phyloP scores from a whole-genome alignment of 495 filamentous ascomycete genomes.

The Hypoxylon trugodes region DNA sequence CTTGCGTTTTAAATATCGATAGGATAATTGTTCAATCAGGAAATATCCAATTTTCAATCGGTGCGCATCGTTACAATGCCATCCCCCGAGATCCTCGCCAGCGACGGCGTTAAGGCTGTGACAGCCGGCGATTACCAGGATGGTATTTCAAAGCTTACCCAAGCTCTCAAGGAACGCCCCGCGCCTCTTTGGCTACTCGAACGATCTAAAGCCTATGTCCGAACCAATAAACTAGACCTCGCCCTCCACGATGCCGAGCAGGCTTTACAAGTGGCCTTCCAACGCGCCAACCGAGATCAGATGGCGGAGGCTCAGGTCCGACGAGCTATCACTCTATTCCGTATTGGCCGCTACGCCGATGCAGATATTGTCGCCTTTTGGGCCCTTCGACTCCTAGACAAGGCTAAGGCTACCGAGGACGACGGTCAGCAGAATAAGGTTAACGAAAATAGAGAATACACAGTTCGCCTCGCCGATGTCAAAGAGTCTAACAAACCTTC shows the following conservation, averaged over 20 bases:
- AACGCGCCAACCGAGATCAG: slow-evolving; percentile 80
- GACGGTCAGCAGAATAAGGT: slow-evolving; percentile 52
- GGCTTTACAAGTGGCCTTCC: slow-evolving; percentile 71
- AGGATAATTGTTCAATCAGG: no score
- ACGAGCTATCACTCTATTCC: slow-evolving; percentile 76
- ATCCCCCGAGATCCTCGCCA: slow-evolving; percentile 43
- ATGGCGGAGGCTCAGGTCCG: slow-evolving; percentile 85
- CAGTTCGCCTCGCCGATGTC: slow-evolving; percentile 40
- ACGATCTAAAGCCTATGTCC: slow-evolving; percentile 83
- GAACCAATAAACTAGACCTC: slow-evolving; percentile 57
- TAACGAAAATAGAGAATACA: slow-evolving; percentile 52
- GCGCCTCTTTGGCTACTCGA: slow-evolving; percentile 87
- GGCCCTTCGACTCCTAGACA: slow-evolving; percentile 65
- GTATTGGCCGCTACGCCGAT: slow-evolving; percentile 77
- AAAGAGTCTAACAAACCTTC: slow-evolving; percentile 39
- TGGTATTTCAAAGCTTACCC: slow-evolving; percentile 78
- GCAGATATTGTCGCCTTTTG: slow-evolving; percentile 75
- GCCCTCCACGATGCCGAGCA: slow-evolving; percentile 84
- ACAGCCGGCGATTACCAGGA: slow-evolving; percentile 65
- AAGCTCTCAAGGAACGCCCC: slow-evolving; percentile 72
- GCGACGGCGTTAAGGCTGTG: slow-evolving; percentile 65
- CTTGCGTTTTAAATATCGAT: no score
- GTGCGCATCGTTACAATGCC: slow-evolving; percentile 17
- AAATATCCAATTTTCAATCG: no score
- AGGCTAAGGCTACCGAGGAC: slow-evolving; percentile 49